Conservation (phyloP, 441 rosid species). For the Arabidopsis hybrid region DNA sequence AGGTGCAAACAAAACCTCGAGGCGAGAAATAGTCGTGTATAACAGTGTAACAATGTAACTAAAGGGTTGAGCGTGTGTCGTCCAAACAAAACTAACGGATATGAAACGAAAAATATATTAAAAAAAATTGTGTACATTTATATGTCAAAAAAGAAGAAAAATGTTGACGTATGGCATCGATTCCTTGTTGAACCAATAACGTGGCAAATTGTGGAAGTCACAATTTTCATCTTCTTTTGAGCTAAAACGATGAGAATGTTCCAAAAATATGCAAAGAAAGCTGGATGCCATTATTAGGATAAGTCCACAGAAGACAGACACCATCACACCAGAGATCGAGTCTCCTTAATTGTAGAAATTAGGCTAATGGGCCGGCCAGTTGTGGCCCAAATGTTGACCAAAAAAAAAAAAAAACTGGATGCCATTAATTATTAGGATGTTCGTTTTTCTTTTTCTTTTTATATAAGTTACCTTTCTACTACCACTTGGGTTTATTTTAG, state of each 20-base stretch:
- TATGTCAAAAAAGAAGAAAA: slow-evolving; percentile 14
- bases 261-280: slow-evolving; percentile 50
- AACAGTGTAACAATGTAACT: neutral
- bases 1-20: too few species aligned
- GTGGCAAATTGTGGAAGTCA: slow-evolving; percentile 54
- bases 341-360: too few species aligned
- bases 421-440: too few species aligned
- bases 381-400: too few species aligned
- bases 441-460: neutral
- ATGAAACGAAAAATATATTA: slow-evolving; percentile 5
- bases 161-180: slow-evolving; percentile 43
- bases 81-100: slow-evolving; percentile 12
- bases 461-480: slow-evolving; percentile 5
- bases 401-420: too few species aligned
- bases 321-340: too few species aligned
- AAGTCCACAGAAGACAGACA: too few species aligned
- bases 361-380: too few species aligned
- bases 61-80: slow-evolving; percentile 30
- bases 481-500: slow-evolving; percentile 33
- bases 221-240: slow-evolving; percentile 33
- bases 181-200: slow-evolving; percentile 44
- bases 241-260: slow-evolving; percentile 52
- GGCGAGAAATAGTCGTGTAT: too few species aligned
- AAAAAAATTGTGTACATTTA: neutral
- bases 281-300: slow-evolving; percentile 54